Percentiles rank a stretch among this genome's conserved stretches.
Conservation (phyloP, 805 yeast species). For the Ogataea henricii region DNA sequence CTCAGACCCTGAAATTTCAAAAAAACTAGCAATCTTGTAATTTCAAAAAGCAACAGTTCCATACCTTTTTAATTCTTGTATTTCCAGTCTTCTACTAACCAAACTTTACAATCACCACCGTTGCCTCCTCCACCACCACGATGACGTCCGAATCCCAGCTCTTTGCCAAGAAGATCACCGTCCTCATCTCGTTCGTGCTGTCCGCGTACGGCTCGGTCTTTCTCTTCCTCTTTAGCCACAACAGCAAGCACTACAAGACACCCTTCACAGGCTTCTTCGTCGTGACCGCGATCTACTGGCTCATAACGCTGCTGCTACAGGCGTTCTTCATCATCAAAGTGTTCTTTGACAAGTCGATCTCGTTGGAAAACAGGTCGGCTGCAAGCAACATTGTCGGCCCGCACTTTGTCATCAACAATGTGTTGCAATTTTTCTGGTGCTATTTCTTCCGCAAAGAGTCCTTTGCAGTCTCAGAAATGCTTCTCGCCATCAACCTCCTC, state of each 20-base stretch:
- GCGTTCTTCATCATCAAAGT: constrained; percentile 47
- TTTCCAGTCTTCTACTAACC: background rate
- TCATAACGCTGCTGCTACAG: constrained; percentile 53
- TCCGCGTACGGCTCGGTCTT: constrained; percentile 58
- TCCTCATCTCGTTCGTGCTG: constrained; percentile 55
- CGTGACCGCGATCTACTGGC: constrained; percentile 60
- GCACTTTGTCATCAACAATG: constrained; percentile 65
- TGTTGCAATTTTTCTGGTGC: constrained; percentile 64
- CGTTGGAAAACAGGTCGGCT: constrained; percentile 31
- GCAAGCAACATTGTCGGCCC: constrained; percentile 49
- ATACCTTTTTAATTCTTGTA: too few relatives aligned
- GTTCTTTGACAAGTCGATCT: constrained; percentile 34
- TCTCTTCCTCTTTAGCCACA: constrained; percentile 58
- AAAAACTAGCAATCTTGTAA: background rate
- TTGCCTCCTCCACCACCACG: background rate
- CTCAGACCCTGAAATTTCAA: background rate
- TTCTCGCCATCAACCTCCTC: constrained; percentile 59
- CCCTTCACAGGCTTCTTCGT: constrained; percentile 67
- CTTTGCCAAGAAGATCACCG: constrained; percentile 38
- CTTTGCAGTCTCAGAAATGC: constrained; percentile 59
- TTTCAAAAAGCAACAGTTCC: background rate
- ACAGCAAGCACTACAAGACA: constrained; percentile 50
- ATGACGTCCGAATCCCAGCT: constrained; percentile 22
- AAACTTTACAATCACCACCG: background rate
- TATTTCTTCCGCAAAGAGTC: constrained; percentile 58